phyloP scores from a whole-genome alignment of 768 basidiomycete genomes.

The Zangia roseola region DNA sequence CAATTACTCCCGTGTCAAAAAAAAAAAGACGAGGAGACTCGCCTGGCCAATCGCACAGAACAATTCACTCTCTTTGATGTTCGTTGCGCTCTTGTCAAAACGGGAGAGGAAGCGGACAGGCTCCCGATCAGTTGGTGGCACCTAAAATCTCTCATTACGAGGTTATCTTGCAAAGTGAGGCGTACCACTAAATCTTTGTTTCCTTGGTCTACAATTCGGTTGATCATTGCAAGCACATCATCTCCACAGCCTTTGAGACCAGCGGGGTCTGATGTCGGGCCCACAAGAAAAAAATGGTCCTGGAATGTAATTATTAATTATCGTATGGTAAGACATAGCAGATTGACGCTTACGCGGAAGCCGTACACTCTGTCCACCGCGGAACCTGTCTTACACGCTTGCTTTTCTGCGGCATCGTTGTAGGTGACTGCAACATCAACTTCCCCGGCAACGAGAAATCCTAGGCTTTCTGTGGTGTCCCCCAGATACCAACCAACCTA shows the following conservation, averaged over 20 bases:
- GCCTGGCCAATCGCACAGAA: slow-evolving; percentile 52
- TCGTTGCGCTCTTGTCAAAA: slow-evolving; percentile 58
- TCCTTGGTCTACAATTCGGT: slow-evolving; percentile 44
- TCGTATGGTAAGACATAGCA: neutral
- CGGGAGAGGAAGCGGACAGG: slow-evolving; percentile 53
- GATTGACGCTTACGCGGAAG: slow-evolving; percentile 39
- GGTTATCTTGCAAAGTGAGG: neutral
- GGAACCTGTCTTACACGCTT: slow-evolving; percentile 29
- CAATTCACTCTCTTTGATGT: slow-evolving; percentile 53
- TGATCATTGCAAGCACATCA: slow-evolving; percentile 43
- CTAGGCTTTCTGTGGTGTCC: slow-evolving; percentile 53
- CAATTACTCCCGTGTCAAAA: neutral
- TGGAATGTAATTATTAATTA: slow-evolving; percentile 14
- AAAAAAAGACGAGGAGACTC: neutral
- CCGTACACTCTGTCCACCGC: slow-evolving; percentile 40
- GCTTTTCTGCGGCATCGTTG: slow-evolving; percentile 48
- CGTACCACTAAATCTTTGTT: slow-evolving; percentile 42
- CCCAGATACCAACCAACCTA: slow-evolving; percentile 58
- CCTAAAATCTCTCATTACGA: slow-evolving; percentile 13
- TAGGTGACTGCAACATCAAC: slow-evolving; percentile 55
- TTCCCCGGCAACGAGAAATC: slow-evolving; percentile 38
- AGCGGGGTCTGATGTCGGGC: slow-evolving; percentile 48
- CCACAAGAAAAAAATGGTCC: slow-evolving; percentile 54
- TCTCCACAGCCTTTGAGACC: slow-evolving; percentile 31
- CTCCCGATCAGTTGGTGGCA: slow-evolving; percentile 30